Conservation (phyloP, 1,284 basidiomycete species). For the Dichomitus squalens region DNA sequence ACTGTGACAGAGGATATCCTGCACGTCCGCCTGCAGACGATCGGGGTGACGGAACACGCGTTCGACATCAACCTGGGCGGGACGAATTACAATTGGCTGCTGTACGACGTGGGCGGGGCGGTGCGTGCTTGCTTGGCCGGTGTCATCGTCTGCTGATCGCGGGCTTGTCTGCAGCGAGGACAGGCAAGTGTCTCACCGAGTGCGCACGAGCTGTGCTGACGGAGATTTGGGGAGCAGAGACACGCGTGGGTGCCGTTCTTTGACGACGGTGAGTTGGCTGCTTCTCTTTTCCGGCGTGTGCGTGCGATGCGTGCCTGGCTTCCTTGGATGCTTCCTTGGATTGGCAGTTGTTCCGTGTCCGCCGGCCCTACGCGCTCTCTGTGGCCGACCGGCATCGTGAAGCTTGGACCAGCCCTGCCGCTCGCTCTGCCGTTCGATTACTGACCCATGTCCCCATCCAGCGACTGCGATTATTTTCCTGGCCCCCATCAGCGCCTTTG, state of each 20-base stretch:
- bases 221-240: slow-evolving; percentile 44
- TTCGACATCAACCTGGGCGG: slow-evolving; percentile 69
- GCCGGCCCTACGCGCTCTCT: background rate
- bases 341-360: background rate
- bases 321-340: background rate
- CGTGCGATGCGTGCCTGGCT: slow-evolving; percentile 9
- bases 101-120: slow-evolving; percentile 82
- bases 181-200: slow-evolving; percentile 41
- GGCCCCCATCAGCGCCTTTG: slow-evolving; percentile 81
- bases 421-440: too few relatives aligned
- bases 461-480: slow-evolving; percentile 76
- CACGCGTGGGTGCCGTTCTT: slow-evolving; percentile 83
- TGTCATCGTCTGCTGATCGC: background rate
- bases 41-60: slow-evolving; percentile 75
- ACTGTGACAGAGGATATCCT: slow-evolving; percentile 65
- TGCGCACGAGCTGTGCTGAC: slow-evolving; percentile 3
- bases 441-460: slow-evolving; percentile 28
- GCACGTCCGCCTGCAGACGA: slow-evolving; percentile 74
- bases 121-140: slow-evolving; percentile 43
- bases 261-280: slow-evolving; percentile 65
- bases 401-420: background rate
- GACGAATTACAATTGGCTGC: slow-evolving; percentile 66
- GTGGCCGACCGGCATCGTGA: background rate
- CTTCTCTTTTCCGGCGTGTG: background rate
- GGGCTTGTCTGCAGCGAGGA: slow-evolving; percentile 44